A percentile compares a stretch with the other conserved stretches of the same genome.
phyloP scores from a whole-genome alignment of 345 rosid genomes.

The Salix purpurea region DNA sequence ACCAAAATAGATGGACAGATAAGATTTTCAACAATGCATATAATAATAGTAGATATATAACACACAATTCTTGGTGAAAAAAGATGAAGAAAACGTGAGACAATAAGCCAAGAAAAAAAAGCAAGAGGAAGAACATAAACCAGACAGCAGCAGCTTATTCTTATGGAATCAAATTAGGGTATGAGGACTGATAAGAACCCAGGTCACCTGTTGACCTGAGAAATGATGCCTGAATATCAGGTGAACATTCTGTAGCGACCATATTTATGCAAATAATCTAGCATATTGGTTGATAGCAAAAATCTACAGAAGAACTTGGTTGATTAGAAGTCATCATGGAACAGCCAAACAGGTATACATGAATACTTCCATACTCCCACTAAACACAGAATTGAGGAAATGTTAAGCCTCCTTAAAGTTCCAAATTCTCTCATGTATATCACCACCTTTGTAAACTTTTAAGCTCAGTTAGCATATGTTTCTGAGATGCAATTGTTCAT shows the following conservation, averaged over 20 bases:
- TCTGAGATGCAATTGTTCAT: neutral
- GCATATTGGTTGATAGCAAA: neutral
- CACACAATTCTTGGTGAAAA: too few species aligned
- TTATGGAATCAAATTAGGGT: neutral
- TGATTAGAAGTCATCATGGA: too few species aligned
- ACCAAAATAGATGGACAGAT: neutral
- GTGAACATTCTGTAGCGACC: neutral
- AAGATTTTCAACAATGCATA: neutral
- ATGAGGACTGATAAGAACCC: neutral
- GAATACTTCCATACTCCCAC: neutral
- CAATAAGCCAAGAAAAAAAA: neutral
- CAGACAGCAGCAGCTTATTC: neutral
- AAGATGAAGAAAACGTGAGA: too few species aligned
- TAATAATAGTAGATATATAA: too few species aligned
- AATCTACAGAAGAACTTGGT: too few species aligned
- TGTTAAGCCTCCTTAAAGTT: slow-evolving; percentile 5
- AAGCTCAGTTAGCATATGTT: neutral
- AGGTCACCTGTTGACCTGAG: neutral
- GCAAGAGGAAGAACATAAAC: neutral
- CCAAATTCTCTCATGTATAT: neutral
- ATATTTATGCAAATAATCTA: neutral
- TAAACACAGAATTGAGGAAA: neutral
- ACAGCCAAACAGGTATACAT: neutral
- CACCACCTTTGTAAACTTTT: neutral
- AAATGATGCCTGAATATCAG: neutral